These are phyloP conservation scores for Talaromyces sp. DNA, from an alignment of 2,329 filamentous ascomycete genomes.

Conservation along the genomic window DNA sequence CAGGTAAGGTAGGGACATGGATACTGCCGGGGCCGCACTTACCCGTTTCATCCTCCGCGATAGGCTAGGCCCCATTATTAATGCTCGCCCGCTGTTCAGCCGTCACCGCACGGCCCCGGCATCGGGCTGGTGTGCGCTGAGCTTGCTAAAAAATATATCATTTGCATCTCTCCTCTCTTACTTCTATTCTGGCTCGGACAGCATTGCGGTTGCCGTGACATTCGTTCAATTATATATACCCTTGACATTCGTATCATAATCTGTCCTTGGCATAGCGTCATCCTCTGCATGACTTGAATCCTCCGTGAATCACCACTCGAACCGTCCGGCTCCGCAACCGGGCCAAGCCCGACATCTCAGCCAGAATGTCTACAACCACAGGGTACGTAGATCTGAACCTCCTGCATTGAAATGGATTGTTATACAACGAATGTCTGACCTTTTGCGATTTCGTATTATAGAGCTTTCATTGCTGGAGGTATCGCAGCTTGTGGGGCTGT, in stretches of 20 bases:
- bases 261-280: background rate
- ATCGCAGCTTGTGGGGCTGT: conserved; percentile 96
- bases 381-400: conserved; percentile 37
- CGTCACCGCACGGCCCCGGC: conserved; percentile 6
- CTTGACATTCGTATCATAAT: background rate
- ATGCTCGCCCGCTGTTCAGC: background rate
- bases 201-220: background rate
- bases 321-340: conserved; percentile 4
- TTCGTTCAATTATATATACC: background rate
- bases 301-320: background rate
- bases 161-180: background rate
- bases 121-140: conserved; percentile 6
- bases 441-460: conserved; percentile 25
- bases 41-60: background rate
- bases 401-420: background rate
- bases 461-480: conserved; percentile 92
- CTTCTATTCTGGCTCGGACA: background rate
- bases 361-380: conserved; percentile 53
- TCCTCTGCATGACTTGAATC: conserved; percentile 4
- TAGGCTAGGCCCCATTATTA: background rate
- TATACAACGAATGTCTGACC: background rate
- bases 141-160: conserved; percentile 1
- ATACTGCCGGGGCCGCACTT: background rate
- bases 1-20: background rate
- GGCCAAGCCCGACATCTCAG: conserved; percentile 5